Evolutionary conservation across 768 basidiomycete species (phyloP).

Genomic region (Trametes cinnabarina): DNA sequence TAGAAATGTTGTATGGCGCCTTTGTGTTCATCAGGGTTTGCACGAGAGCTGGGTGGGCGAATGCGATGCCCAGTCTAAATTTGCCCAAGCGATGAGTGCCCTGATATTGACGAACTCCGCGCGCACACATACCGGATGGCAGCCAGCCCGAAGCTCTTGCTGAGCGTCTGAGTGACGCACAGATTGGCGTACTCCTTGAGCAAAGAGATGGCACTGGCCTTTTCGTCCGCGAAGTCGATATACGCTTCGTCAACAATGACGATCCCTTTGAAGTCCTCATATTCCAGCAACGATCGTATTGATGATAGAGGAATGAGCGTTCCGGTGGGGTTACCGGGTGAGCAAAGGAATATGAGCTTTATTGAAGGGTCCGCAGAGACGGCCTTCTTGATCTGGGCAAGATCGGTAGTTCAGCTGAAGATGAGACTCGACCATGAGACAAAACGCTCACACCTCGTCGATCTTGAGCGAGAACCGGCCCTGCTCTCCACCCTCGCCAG

Average conservation of each 20-base stretch:
- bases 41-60: slow-evolving; percentile 87
- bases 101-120: no score
- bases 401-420: background rate
- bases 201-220: slow-evolving; percentile 63
- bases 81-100: background rate
- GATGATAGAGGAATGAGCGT: slow-evolving; percentile 75
- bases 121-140: slow-evolving; percentile 75
- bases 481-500: slow-evolving; percentile 70
- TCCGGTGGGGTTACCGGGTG: slow-evolving; percentile 96
- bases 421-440: background rate
- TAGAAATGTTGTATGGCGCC: slow-evolving; percentile 95
- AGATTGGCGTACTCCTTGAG: slow-evolving; percentile 83
- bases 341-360: slow-evolving; percentile 93
- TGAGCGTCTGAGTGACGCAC: slow-evolving; percentile 94
- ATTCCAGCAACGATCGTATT: slow-evolving; percentile 70
- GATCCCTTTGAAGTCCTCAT: slow-evolving; percentile 83
- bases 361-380: slow-evolving; percentile 71
- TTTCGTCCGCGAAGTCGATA: slow-evolving; percentile 80
- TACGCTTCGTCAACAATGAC: slow-evolving; percentile 97
- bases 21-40: slow-evolving; percentile 93
- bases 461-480: slow-evolving; percentile 75
- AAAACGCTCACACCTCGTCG: slow-evolving; percentile 56
- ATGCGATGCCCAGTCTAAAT: slow-evolving; percentile 78
- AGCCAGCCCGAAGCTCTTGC: slow-evolving; percentile 94
- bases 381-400: slow-evolving; percentile 63